Base-by-base conservation (phyloP, 208 protist species). In the Kentomonas sorsogonicus region DNA sequence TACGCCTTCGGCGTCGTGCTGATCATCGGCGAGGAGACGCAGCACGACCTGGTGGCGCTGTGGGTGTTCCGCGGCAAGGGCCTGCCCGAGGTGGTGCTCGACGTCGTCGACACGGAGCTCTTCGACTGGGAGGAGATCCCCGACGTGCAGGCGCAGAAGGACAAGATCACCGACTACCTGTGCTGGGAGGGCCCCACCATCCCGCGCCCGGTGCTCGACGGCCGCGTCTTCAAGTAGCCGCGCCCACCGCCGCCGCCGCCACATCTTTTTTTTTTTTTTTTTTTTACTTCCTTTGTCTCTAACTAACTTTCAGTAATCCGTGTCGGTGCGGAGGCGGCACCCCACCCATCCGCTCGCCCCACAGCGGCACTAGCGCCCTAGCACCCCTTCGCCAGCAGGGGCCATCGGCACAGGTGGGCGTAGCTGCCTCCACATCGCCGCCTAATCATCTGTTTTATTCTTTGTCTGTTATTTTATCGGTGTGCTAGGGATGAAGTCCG, bases 141-240 rank as follows among this genome's bases (percentile, higher is more conserved):
- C 39, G 73, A 89, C 66, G 63, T 89, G 39, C 65, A 78, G 38
- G 78, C 74, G 20, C 69, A 82, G 68, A 79, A 74, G 68, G 79
- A 79, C 34, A 69, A 81, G 60, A 87, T 85, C 52, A 86, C 75
- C 29, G 79, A 85, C 70, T 90, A 88, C 74, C 61, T 91, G 44
- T 84, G 77, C 76, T 90, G 83, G 79, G 83, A 90, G 68, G 83
- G 83, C 44, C 77, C 77, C 27, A 89, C 81, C 38, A 89, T 89
- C 53, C 72, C 74, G 52, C 69, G 67, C 56, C 82, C 82, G 33
- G 82, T 89, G 61, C 69, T 86, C 39, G 82, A 89, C 75, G 82
- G 82, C 18, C 74, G 78, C 58, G 55, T 53, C 70, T 89, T 89
- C 75, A 89, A 89, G 72, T 89, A 81, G 76, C 26, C 15, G 41